Evolutionary conservation across 2,329 filamentous ascomycete genomes (phyloP), one percentile per base, ranked within the genome.

Genomic region (Chaetomiaceae sp.): DNA sequence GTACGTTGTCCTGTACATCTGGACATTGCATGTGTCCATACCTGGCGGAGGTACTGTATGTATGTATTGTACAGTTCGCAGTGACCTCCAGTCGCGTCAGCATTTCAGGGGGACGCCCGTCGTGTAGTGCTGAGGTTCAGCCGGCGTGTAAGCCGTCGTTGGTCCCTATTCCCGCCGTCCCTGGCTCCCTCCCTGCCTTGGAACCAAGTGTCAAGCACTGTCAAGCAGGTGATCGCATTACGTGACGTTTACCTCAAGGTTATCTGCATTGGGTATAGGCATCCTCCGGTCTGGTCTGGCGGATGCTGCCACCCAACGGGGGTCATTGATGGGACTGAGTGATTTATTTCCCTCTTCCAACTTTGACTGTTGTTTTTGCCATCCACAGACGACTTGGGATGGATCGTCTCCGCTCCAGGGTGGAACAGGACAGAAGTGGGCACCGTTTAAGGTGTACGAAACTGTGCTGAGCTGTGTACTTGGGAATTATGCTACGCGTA

Each of bases 401-500:
- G 20, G 43, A 13, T 45, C 3, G 19, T 45, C 43, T 35, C 31
- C 43, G 33, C 19, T 13, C 43, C 31, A 14, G 19, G 19, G 21
- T 38, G 9, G 13, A 13, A n/a, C 10, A 40, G 44, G 30, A 13
- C 30, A 33, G 30, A 12, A n/a, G 25, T 31, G 16, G 16, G 19
- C 21, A 21, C 27, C 35, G 44, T 40, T 38, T 40, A 48, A 40
- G 35, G 35, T 23, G 44, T 40, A 48, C 27, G 7, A n/a, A n/a
- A n/a, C n/a, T n/a, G n/a, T n/a, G n/a, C n/a, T n/a, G n/a, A n/a
- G n/a, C n/a, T n/a, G n/a, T n/a, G n/a, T n/a, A n/a, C n/a, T n/a
- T n/a, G 31, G 16, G 17, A 16, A 21, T 16, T 40, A 8, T 40
- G 34, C 44, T 6, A 9, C 17, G 25, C 4, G 37, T 40, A n/a